phyloP scores from a whole-genome alignment of 2,329 filamentous ascomycete genomes.

The Septoria linicola region DNA sequence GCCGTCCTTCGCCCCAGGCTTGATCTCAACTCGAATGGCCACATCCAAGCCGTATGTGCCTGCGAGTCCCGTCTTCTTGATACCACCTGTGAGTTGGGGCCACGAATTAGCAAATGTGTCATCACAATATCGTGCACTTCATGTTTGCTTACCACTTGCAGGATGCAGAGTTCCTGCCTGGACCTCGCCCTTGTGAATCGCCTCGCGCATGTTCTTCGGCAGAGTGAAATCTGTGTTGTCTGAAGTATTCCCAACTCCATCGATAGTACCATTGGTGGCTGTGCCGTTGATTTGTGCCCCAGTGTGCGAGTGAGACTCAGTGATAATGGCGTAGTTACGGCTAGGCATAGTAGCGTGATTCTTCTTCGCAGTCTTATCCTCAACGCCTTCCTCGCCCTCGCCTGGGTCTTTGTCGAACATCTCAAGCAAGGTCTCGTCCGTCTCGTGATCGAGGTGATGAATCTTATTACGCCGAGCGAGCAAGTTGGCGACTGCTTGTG shows the following conservation, averaged over 20 bases:
- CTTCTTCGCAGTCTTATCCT: conserved; percentile 63
- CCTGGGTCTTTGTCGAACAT: conserved; percentile 62
- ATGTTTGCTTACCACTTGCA: conserved; percentile 53
- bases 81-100: conserved; percentile 30
- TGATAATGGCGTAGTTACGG: conserved; percentile 64
- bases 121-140: no score
- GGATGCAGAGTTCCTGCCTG: conserved; percentile 74
- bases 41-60: conserved; percentile 49
- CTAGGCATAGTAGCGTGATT: conserved; percentile 85
- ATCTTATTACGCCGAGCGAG: conserved; percentile 64
- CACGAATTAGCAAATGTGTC: no score
- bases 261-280: conserved; percentile 24
- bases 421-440: conserved; percentile 63
- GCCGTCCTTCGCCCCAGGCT: conserved; percentile 44
- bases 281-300: conserved; percentile 31
- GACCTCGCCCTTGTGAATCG: conserved; percentile 74
- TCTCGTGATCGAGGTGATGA: conserved; percentile 61
- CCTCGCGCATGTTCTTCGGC: conserved; percentile 62
- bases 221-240: conserved; percentile 43
- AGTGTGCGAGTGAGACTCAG: conserved; percentile 47
- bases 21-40: conserved; percentile 49
- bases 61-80: conserved; percentile 44
- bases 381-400: conserved; percentile 42
- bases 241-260: conserved; percentile 20
- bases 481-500: conserved; percentile 63